Conservation (phyloP, 768 basidiomycete genomes). For the Tricholoma terreum region DNA sequence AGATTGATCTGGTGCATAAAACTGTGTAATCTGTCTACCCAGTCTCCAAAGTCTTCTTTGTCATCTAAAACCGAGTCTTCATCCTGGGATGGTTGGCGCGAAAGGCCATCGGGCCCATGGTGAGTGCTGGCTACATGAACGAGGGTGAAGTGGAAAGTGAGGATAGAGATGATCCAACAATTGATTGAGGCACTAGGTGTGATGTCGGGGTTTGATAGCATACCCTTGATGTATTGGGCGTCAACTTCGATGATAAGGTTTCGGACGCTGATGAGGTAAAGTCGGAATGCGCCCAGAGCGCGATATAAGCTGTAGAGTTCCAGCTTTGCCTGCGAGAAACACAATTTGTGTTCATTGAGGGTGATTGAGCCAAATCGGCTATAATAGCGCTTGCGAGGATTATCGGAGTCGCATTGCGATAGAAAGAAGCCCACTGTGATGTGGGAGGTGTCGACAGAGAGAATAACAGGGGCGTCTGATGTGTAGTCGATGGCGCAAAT, state of each 20-base stretch:
- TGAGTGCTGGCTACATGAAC: slow-evolving; percentile 23
- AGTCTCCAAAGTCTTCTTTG: slow-evolving; percentile 15
- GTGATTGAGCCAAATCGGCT: slow-evolving; percentile 37
- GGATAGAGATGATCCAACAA: slow-evolving; percentile 34
- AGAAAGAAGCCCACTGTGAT: slow-evolving; percentile 37
- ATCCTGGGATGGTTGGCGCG: slow-evolving; percentile 13
- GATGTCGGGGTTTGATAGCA: slow-evolving; percentile 33
- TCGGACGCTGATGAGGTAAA: slow-evolving; percentile 19
- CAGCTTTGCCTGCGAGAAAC: slow-evolving; percentile 37
- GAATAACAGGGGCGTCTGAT: slow-evolving; percentile 19
- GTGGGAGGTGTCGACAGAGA: slow-evolving; percentile 35
- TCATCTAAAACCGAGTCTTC: slow-evolving; percentile 10
- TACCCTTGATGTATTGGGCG: slow-evolving; percentile 31
- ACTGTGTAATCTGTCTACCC: slow-evolving; percentile 16
- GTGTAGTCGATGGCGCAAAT: slow-evolving; percentile 24
- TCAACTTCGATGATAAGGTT: slow-evolving; percentile 33
- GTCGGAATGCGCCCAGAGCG: slow-evolving; percentile 16
- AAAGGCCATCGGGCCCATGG: slow-evolving; percentile 32
- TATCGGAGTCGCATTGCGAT: slow-evolving; percentile 25
- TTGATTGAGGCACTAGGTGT: slow-evolving; percentile 33
- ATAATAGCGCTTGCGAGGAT: slow-evolving; percentile 21
- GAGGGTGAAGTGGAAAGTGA: slow-evolving; percentile 30
- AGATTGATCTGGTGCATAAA: slow-evolving; percentile 10
- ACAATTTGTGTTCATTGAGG: slow-evolving; percentile 30
- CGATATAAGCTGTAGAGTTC: slow-evolving; percentile 36